A percentile compares a stretch with the other conserved stretches of the same genome.
Evolutionary conservation across 2,329 filamentous ascomycete genomes (phyloP).

Genomic region (Nigrospora sphaerica): DNA sequence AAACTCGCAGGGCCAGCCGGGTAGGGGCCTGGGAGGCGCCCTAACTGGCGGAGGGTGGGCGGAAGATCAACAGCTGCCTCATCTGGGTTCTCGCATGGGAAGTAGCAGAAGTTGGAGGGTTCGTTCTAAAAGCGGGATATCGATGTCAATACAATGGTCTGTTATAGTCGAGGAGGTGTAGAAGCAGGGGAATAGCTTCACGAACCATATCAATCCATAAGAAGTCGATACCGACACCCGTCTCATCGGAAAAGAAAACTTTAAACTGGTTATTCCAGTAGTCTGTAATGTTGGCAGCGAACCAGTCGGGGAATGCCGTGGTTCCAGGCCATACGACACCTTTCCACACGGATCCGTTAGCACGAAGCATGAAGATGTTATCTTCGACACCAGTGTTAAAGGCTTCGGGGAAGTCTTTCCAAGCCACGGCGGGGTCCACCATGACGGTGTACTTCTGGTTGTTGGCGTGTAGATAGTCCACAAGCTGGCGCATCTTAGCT

Average conservation of each 20-base stretch:
- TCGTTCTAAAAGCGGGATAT: too few relatives aligned
- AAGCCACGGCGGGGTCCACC: slow-evolving; percentile 62
- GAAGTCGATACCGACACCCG: slow-evolving; percentile 68
- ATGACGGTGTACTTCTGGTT: slow-evolving; percentile 70
- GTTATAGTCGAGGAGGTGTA: too few relatives aligned
- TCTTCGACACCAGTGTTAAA: slow-evolving; percentile 33
- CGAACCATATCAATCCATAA: slow-evolving; percentile 76
- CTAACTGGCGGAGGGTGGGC: slow-evolving; percentile 58
- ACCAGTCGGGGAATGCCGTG: slow-evolving; percentile 72
- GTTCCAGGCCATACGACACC: slow-evolving; percentile 75
- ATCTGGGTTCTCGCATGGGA: slow-evolving; percentile 45
- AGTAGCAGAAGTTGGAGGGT: slow-evolving; percentile 39
- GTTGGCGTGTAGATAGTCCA: slow-evolving; percentile 57
- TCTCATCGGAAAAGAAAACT: slow-evolving; percentile 54
- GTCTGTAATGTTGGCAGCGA: slow-evolving; percentile 51
- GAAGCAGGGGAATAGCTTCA: too few relatives aligned
- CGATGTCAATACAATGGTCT: too few relatives aligned
- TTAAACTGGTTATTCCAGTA: slow-evolving; percentile 68
- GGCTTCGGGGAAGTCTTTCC: slow-evolving; percentile 33
- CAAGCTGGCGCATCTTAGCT: slow-evolving; percentile 55
- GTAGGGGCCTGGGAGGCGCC: slow-evolving; percentile 54
- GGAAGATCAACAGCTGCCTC: slow-evolving; percentile 37
- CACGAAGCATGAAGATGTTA: slow-evolving; percentile 37
- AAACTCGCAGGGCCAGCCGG: slow-evolving; percentile 62
- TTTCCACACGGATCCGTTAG: slow-evolving; percentile 49